These are phyloP conservation scores for Lipomyces spencermartinsiae DNA, from an alignment of 805 yeast genomes.

Conservation along the genomic window DNA sequence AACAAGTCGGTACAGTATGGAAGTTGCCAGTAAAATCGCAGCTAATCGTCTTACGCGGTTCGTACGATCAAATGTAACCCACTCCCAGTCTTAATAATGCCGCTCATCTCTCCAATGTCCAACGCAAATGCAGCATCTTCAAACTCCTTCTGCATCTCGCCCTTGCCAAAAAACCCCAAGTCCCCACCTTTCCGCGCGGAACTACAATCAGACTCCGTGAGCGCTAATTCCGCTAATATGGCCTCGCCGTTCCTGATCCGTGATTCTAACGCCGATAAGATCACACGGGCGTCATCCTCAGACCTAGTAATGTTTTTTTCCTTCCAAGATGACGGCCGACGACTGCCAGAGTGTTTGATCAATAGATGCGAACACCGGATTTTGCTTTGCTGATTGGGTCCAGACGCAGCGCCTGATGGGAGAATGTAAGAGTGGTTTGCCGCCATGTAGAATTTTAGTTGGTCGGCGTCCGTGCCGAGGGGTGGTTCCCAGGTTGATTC, in stretches of 20 bases:
- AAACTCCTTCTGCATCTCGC: constrained; percentile 94
- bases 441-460: constrained; percentile 63
- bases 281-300: constrained; percentile 79
- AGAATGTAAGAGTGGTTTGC: constrained; percentile 43
- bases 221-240: constrained; percentile 73
- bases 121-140: constrained; percentile 85
- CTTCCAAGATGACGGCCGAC: constrained; percentile 95
- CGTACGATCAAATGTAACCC: constrained; percentile 91
- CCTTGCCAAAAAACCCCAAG: constrained; percentile 83
- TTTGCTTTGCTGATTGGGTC: constrained; percentile 60
- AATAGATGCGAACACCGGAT: constrained; percentile 83
- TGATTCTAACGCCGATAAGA: constrained; percentile 62
- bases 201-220: constrained; percentile 85
- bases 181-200: constrained; percentile 90
- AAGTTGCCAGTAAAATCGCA: not conserved
- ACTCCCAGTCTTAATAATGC: constrained; percentile 83
- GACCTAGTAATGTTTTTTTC: constrained; percentile 73
- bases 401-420: constrained; percentile 40
- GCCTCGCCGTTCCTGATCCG: constrained; percentile 68
- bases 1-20: not conserved
- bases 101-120: constrained; percentile 82
- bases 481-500: constrained; percentile 94
- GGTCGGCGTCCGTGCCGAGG: constrained; percentile 70
- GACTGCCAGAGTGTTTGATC: constrained; percentile 79
- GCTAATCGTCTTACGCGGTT: constrained; percentile 58